A percentile compares a stretch with the other conserved stretches of the same genome.
phyloP scores from a whole-genome alignment of 2,329 filamentous ascomycete species.

The Claviceps quebecensis region DNA sequence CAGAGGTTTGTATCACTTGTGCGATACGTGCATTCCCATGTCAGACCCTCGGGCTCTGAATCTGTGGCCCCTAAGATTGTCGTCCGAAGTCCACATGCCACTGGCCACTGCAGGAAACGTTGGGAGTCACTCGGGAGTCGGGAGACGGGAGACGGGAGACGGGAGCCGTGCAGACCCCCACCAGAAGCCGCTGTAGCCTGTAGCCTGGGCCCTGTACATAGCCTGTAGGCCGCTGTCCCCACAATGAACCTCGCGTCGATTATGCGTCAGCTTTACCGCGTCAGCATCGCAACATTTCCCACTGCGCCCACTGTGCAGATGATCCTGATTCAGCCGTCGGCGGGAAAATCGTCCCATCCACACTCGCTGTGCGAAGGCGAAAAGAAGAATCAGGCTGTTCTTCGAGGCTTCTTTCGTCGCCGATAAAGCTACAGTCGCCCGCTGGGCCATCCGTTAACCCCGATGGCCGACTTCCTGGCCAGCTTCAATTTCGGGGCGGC shows the following conservation, averaged over 20 bases:
- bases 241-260: neutral
- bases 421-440: neutral
- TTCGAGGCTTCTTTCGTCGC: neutral
- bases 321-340: neutral
- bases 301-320: neutral
- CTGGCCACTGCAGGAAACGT: no score
- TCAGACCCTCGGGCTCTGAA: no score
- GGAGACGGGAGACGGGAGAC: no score
- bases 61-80: no score
- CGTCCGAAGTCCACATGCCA: no score
- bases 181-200: no score
- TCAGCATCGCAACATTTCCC: neutral
- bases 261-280: neutral
- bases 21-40: no score
- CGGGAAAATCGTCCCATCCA: neutral
- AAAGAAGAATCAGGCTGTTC: neutral
- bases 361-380: neutral
- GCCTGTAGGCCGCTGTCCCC: no score
- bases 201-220: no score
- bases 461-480: constrained; percentile 25
- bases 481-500: constrained; percentile 19
- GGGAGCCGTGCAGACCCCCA: no score
- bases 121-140: no score
- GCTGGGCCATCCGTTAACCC: neutral
- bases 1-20: no score